A percentile compares a stretch with the other conserved stretches of the same genome.
phyloP scores from a whole-genome alignment of 345 rosid species.

The Laguncularia racemosa region DNA sequence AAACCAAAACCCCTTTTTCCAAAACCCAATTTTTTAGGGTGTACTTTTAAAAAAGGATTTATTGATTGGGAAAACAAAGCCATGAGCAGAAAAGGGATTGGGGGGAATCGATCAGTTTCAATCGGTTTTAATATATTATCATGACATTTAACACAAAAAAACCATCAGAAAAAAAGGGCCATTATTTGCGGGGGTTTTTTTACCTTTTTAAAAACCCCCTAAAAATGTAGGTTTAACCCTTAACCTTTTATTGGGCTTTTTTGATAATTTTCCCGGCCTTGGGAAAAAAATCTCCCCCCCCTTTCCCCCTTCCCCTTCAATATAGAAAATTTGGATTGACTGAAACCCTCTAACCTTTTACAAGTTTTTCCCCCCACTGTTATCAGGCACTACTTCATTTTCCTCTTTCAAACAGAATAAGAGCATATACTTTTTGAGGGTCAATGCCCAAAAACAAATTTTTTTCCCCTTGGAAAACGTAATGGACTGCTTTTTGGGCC shows the following conservation, averaged over 20 bases:
- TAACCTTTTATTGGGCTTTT: slow-evolving; percentile 44
- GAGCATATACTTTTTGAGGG: slow-evolving; percentile 28
- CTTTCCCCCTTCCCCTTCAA: slow-evolving; percentile 73
- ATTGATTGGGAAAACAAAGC: slow-evolving; percentile 23
- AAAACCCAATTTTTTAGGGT: slow-evolving; percentile 46
- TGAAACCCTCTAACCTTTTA: slow-evolving; percentile 20
- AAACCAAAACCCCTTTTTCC: slow-evolving; percentile 43
- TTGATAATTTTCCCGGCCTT: slow-evolving; percentile 62
- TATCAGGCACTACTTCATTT: slow-evolving; percentile 26
- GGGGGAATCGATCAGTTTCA: slow-evolving; percentile 31
- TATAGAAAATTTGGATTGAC: slow-evolving; percentile 26
- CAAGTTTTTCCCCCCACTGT: slow-evolving; percentile 20
- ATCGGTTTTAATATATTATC: slow-evolving; percentile 33
- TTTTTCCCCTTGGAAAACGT: slow-evolving; percentile 66
- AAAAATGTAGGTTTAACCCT: slow-evolving; percentile 29
- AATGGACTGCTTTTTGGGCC: slow-evolving; percentile 50
- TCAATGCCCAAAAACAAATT: slow-evolving; percentile 67
- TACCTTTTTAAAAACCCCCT: slow-evolving; percentile 47
- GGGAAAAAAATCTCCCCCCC: slow-evolving; percentile 95
- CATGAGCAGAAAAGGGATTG: slow-evolving; percentile 33
- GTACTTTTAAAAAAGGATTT: slow-evolving; percentile 36
- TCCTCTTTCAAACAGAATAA: slow-evolving; percentile 20
- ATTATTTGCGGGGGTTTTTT: slow-evolving; percentile 25
- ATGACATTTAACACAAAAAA: slow-evolving; percentile 24
- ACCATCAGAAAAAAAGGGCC: slow-evolving; percentile 31